Percentiles rank a stretch among this genome's conserved stretches.
phyloP scores from a whole-genome alignment of 2,329 filamentous ascomycete species.

The Paramyrothecium sp. region DNA sequence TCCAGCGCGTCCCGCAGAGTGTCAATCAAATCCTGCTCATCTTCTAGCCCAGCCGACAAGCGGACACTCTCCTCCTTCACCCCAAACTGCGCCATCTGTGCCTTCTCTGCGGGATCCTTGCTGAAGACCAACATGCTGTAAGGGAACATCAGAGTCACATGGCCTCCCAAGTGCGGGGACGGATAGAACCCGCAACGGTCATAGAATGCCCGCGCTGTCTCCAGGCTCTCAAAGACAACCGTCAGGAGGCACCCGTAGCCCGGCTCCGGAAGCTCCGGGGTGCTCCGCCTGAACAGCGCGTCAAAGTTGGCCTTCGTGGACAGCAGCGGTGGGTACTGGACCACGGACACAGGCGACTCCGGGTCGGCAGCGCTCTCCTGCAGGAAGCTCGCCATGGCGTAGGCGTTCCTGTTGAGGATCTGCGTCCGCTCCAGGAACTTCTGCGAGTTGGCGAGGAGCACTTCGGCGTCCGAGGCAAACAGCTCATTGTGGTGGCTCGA shows the following conservation, averaged over 20 bases:
- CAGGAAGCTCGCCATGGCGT: constrained; percentile 38
- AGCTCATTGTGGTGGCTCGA: constrained; percentile 40
- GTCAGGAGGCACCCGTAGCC: constrained; percentile 56
- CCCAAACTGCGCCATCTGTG: constrained; percentile 35
- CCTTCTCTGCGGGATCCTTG: constrained; percentile 32
- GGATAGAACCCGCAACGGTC: constrained; percentile 46
- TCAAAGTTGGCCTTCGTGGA: constrained; percentile 29
- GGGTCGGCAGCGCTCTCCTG: constrained; percentile 23
- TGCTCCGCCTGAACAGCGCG: constrained; percentile 31
- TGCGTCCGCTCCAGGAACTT: constrained; percentile 38
- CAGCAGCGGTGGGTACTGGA: constrained; percentile 43
- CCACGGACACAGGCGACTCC: constrained; percentile 31
- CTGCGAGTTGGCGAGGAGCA: constrained; percentile 42
- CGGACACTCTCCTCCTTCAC: constrained; percentile 39
- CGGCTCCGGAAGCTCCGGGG: constrained; percentile 43
- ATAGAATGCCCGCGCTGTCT: constrained; percentile 44
- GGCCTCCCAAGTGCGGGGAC: constrained; percentile 53
- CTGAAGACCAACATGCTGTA: constrained; percentile 46
- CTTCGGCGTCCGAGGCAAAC: constrained; percentile 43
- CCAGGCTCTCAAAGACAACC: constrained; percentile 45
- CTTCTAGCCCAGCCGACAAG: constrained; percentile 47
- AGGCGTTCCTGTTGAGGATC: constrained; percentile 42
- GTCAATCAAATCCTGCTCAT: constrained; percentile 37
- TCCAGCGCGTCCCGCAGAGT: constrained; percentile 31
- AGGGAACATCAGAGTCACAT: constrained; percentile 46